Evolutionary conservation across 2,329 filamentous ascomycete genomes (phyloP).

Genomic region (Penicillium brevicompactum): DNA sequence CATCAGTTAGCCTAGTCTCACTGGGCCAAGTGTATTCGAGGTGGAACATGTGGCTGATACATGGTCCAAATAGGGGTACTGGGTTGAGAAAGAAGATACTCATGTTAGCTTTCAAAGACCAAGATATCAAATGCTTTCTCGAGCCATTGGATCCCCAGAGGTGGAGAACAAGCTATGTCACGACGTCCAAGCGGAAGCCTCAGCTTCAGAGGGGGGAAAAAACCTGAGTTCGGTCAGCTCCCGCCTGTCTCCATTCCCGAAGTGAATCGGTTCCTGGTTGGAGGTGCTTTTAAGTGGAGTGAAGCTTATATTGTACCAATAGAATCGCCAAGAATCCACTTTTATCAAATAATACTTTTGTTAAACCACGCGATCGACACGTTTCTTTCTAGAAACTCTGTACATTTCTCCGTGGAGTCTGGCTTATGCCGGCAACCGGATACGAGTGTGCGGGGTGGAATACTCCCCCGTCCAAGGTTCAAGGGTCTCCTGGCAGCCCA

Average conservation of each 20-base stretch:
- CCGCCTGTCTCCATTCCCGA: not conserved
- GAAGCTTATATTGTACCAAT: constrained; percentile 18
- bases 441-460: constrained; percentile 2
- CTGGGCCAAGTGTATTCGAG: not conserved
- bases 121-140: too few species aligned
- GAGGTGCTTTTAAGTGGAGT: constrained; percentile 1
- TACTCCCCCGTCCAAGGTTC: not conserved
- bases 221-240: not conserved
- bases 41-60: not conserved
- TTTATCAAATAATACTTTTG: constrained; percentile 8
- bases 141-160: too few species aligned
- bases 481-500: not conserved
- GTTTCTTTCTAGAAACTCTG: not conserved
- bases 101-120: too few species aligned
- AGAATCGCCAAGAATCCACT: not conserved
- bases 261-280: not conserved
- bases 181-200: not conserved
- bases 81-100: not conserved
- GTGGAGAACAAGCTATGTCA: not conserved
- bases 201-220: not conserved
- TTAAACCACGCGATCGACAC: constrained; percentile 7
- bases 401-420: not conserved
- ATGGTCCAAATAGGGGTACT: not conserved
- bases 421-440: not conserved
- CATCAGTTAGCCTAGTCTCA: not conserved